phyloP scores from a whole-genome alignment of 148 eudicot genomes.

The Spergularia marina region DNA sequence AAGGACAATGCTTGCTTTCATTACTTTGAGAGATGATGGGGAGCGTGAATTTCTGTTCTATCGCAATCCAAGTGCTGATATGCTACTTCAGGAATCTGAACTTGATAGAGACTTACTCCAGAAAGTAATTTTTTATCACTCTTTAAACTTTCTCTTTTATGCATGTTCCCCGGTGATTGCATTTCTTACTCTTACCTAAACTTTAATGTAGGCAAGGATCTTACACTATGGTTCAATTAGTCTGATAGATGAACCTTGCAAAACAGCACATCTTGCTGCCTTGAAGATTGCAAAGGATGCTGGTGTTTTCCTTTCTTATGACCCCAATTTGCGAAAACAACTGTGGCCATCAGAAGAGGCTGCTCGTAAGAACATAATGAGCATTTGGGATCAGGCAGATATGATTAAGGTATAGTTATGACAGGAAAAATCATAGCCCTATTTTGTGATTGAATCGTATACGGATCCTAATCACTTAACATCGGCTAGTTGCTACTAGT shows the following conservation, averaged over 20 bases:
- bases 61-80: conserved; percentile 86
- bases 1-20: conserved; percentile 77
- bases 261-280: conserved; percentile 80
- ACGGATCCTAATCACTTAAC: not conserved
- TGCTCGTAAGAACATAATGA: conserved; percentile 73
- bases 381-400: conserved; percentile 89
- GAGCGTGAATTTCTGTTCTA: conserved; percentile 86
- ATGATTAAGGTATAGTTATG: conserved; percentile 59
- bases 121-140: conserved; percentile 42
- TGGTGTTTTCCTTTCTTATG: conserved; percentile 74
- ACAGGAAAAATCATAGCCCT: too few species aligned
- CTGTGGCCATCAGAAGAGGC: conserved; percentile 86
- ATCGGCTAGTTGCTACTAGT: not conserved
- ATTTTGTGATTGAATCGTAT: not conserved
- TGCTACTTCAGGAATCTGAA: conserved; percentile 70
- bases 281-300: conserved; percentile 64
- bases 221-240: conserved; percentile 91
- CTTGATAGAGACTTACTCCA: conserved; percentile 64
- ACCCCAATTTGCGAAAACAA: conserved; percentile 77
- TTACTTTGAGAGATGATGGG: conserved; percentile 66
- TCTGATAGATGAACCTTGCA: conserved; percentile 85
- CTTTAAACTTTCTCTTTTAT: not conserved
- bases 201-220: conserved; percentile 56
- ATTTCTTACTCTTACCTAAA: not conserved
- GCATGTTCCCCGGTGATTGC: not conserved